phyloP scores from a whole-genome alignment of 176 grass and related monocot genomes.

The Musa schizocarpa region DNA sequence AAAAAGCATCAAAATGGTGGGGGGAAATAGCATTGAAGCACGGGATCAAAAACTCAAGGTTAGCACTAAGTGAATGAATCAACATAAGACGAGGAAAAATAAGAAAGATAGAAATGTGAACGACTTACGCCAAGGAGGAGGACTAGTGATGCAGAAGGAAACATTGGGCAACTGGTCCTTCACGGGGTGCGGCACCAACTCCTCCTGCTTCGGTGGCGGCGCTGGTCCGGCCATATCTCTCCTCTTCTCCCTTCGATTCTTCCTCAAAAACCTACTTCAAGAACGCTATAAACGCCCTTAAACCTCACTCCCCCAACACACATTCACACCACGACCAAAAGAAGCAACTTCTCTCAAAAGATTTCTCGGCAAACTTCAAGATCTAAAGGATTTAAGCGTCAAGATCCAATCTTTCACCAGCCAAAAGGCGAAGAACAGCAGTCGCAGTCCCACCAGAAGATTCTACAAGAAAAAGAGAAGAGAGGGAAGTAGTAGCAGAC shows the following conservation, averaged over 20 bases:
- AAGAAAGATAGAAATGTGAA: slow-evolving; percentile 11
- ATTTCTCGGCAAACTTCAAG: neutral
- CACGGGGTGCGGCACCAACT: slow-evolving; percentile 72
- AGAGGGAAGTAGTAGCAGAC: neutral
- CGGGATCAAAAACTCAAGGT: neutral
- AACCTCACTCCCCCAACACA: neutral
- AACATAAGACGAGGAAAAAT: neutral
- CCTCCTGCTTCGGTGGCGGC: slow-evolving; percentile 80
- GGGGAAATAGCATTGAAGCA: neutral
- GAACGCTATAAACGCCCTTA: neutral
- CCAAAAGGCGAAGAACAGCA: neutral
- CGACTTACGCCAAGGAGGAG: slow-evolving; percentile 88
- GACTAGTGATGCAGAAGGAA: slow-evolving; percentile 87
- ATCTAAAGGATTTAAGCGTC: neutral
- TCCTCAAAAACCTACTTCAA: neutral
- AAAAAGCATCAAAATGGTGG: neutral
- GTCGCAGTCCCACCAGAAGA: neutral
- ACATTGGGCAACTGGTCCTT: slow-evolving; percentile 80
- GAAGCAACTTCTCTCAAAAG: neutral
- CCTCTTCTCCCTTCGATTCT: slow-evolving; percentile 38
- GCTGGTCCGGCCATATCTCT: slow-evolving; percentile 30
- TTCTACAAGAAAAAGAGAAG: neutral
- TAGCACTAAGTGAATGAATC: neutral
- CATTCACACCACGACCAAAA: neutral
- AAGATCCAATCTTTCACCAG: neutral